phyloP scores from a whole-genome alignment of 2,329 filamentous ascomycete genomes.

The Keithomyces neogunnii region DNA sequence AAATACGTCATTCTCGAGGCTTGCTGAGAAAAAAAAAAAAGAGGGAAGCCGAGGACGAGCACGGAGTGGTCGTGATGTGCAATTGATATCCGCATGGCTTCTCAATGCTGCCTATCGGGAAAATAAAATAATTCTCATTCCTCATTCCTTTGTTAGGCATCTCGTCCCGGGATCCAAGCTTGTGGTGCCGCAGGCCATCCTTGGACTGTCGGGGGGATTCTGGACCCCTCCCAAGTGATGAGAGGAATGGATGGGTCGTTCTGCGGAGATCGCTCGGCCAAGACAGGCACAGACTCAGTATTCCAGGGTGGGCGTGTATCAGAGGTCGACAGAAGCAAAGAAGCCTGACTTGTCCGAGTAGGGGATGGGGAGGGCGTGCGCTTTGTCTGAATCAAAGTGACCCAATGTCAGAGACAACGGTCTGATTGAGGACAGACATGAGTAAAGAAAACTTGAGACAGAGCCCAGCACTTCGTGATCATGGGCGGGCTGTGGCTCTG shows the following conservation, averaged over 20 bases:
- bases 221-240: not conserved
- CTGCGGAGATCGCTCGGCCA: not conserved
- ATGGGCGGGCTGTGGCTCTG: constrained; percentile 1
- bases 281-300: not conserved
- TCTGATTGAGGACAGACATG: constrained; percentile 4
- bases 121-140: not conserved
- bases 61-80: too few species aligned
- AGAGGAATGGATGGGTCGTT: not conserved
- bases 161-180: not conserved
- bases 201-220: not conserved
- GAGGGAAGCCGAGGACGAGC: too few species aligned
- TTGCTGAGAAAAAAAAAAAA: not conserved
- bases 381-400: not conserved
- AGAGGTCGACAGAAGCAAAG: not conserved
- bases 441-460: constrained; percentile 3
- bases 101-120: too few species aligned
- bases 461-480: constrained; percentile 1
- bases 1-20: not conserved
- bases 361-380: not conserved
- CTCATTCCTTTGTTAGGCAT: not conserved
- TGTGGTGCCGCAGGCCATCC: not conserved
- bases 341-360: not conserved
- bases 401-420: not conserved
- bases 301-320: not conserved
- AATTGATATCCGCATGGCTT: too few species aligned